Evolutionary conservation across 345 rosid species (phyloP).

Genomic region (Citrus hindsii): DNA sequence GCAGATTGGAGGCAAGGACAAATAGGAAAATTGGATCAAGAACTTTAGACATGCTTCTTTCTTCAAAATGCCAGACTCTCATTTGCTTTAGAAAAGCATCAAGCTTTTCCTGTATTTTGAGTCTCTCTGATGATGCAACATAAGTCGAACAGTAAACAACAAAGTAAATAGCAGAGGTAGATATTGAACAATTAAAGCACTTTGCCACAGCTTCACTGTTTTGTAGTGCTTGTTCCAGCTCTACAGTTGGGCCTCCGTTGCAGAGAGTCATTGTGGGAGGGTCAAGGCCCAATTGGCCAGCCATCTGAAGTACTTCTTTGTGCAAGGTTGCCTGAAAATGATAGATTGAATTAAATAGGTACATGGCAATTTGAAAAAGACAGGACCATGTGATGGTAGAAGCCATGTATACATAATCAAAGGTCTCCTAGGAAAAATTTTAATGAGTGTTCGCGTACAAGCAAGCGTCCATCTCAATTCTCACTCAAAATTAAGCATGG

Average conservation of each 20-base stretch:
- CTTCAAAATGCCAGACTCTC: conserved; percentile 35
- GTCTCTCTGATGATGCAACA: conserved; percentile 53
- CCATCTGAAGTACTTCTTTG: conserved; percentile 80
- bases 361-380: background rate
- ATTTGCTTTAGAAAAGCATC: conserved; percentile 39
- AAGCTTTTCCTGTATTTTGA: conserved; percentile 57
- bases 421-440: background rate
- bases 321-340: conserved; percentile 81
- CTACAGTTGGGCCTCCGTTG: conserved; percentile 58
- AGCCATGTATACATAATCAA: background rate
- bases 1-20: conserved; percentile 82
- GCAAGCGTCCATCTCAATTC: background rate
- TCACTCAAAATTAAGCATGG: background rate
- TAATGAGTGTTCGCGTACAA: background rate
- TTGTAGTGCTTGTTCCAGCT: conserved; percentile 72
- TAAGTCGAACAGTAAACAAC: conserved; percentile 65
- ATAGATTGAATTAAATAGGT: background rate
- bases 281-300: conserved; percentile 94
- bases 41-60: conserved; percentile 21
- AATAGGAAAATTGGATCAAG: conserved; percentile 61
- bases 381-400: background rate
- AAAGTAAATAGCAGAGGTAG: conserved; percentile 60
- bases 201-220: conserved; percentile 95
- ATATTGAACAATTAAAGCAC: conserved; percentile 64
- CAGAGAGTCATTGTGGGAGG: conserved; percentile 80